These are phyloP conservation scores for Cyclaneusma minus DNA, from an alignment of 2,329 filamentous ascomycete genomes.

Conservation along the genomic window DNA sequence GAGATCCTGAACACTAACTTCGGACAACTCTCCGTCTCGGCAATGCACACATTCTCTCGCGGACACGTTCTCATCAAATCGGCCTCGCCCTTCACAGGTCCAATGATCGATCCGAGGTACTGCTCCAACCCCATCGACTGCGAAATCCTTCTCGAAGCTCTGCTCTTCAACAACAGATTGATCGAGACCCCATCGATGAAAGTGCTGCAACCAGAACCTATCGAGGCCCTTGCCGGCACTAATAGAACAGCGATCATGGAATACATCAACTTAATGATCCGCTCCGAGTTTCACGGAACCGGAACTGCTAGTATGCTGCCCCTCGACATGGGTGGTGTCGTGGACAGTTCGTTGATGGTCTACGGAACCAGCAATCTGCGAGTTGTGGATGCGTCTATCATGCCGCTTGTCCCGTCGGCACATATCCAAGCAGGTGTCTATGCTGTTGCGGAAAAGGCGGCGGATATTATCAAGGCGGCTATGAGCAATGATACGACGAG, in stretches of 20 bases:
- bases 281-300: constrained; percentile 12
- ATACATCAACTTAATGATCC: too few species aligned
- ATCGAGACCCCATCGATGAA: constrained; percentile 11
- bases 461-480: constrained; percentile 6
- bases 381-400: constrained; percentile 13
- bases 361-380: constrained; percentile 13
- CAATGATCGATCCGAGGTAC: constrained; percentile 1
- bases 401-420: constrained; percentile 10
- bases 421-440: constrained; percentile 12
- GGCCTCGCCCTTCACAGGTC: too few species aligned
- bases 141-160: constrained; percentile 6
- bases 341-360: constrained; percentile 12
- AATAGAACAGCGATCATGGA: constrained; percentile 8
- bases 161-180: constrained; percentile 12
- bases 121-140: constrained; percentile 1
- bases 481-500: too few species aligned
- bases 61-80: constrained; percentile 1
- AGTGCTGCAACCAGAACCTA: constrained; percentile 7
- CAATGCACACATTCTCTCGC: background rate
- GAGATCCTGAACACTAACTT: constrained; percentile 12
- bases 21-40: constrained; percentile 10
- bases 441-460: constrained; percentile 12
- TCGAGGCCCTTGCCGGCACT: constrained; percentile 7
- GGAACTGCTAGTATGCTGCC: constrained; percentile 13
- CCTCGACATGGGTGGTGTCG: constrained; percentile 11